Base-by-base conservation (phyloP, 2,329 filamentous ascomycete genomes). In the Fusarium piperis region DNA sequence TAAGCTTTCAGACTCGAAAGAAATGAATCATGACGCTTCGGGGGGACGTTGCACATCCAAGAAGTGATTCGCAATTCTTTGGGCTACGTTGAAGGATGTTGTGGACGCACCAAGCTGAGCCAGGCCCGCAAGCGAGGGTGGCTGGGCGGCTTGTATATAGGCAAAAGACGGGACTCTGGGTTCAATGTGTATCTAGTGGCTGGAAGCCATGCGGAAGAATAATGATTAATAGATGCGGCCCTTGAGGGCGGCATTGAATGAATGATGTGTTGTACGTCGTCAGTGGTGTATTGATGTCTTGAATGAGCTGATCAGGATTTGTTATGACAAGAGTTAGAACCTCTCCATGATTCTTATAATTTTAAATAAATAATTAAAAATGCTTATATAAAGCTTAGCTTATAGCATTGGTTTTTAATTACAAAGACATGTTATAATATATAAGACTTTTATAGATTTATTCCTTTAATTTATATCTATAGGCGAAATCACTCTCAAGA, bases 211-310 rank as follows among this genome's bases (percentile, higher is more conserved):
- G 59, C 57, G 67, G 51, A 20, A 69, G 62, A 57, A 58, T 76
- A 74, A 76, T 76, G 71, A 76, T 68, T 76, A 76, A 76, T 76
- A 76, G 66, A 74, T 72, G 71, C 55, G 53, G 67, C 57, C 39
- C 36, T 16, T 15, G 39, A 44, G 26, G 70, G 62, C 57, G 33
- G 56, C 70, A 64, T 73, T 72, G 70, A 59, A 71, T 56, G 44
- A 28, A 35, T 28, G 32, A 46, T 10, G 48, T 38, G 13, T 35
- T 36, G 57, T 51, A 51, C 26, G 44, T 26, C n/a, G 44, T 10
- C 4, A 16, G 16, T 7, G 33, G 33, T 35, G 33, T 16, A 6
- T 30, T 32, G 26, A 11, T 12, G 16, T 51, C 16, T 51, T 51
- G 23, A 3, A 48, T 48, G 44, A 48, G 44, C 6, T 18, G 16